Evolutionary conservation across 108 stramenopile species (phyloP).

Genomic region (Ochromonas danica): DNA sequence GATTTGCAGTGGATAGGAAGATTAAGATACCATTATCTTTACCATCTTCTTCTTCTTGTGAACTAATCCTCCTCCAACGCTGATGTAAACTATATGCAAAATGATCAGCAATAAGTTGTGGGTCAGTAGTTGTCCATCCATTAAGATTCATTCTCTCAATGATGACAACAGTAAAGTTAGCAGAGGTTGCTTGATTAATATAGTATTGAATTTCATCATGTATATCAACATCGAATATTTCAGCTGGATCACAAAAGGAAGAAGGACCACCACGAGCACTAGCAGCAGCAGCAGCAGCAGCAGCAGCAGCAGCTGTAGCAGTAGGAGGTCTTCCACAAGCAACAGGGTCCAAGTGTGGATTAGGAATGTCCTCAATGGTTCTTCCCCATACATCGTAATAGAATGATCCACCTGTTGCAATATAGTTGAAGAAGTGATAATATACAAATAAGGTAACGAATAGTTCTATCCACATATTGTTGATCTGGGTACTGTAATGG

Average conservation of each 20-base stretch:
- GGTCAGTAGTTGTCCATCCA: no score
- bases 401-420: no score
- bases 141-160: slow-evolving; percentile 11
- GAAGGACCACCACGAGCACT: no score
- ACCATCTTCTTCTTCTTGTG: background rate
- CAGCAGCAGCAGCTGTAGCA: no score
- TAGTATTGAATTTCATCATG: slow-evolving; percentile 2
- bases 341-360: background rate
- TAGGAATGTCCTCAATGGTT: slow-evolving; percentile 15
- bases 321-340: background rate
- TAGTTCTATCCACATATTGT: no score
- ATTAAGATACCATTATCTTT: slow-evolving; percentile 30
- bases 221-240: background rate
- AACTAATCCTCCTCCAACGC: background rate
- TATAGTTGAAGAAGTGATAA: no score
- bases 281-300: no score
- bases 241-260: slow-evolving; percentile 1
- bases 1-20: slow-evolving; percentile 23
- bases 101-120: slow-evolving; percentile 1
- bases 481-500: no score
- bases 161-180: background rate
- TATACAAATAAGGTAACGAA: no score
- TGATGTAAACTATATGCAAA: slow-evolving; percentile 17
- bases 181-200: background rate
- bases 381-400: no score